Base-by-base conservation (phyloP, 768 basidiomycete genomes). In the Phylloporus rhodoxanthus region DNA sequence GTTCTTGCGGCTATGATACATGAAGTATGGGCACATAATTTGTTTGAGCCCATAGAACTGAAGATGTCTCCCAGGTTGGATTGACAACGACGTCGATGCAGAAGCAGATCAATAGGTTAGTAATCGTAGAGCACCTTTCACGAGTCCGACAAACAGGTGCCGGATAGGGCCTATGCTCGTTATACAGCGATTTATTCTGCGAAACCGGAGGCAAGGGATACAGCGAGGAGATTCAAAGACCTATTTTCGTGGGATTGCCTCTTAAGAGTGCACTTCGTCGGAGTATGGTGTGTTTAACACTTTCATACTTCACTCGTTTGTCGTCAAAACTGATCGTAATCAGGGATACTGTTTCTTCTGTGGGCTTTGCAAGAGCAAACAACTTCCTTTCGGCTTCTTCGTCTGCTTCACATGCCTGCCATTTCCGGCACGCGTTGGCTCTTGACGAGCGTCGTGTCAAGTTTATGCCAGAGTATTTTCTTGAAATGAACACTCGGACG, bases 271-370 rank as follows among this genome's bases (percentile, higher is more conserved):
- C 73, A 79, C 34, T 80, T 80, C 41, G 62, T 81, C 17, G 79
- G 79, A 1, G 73, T 75, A 11, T 79, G 76, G 78, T 77, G 48
- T 10, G 72, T 60, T 20, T 4, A 7, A 15, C 29, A 25, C 14
- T 55, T 48, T 19, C 8, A 11, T 21, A 23, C 30, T 4, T 19
- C 25, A 17, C 15, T 33, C 13, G 2, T 19, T 7, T n/a, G 8
- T 30, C 9, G n/a, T 8, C 2, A 1, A 40, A 20, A 52, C n/a
- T 58, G 28, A 38, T n/a, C 1, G 47, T 2, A 2, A 14, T 29
- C 48, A 84, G 82, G 80, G 84, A 86, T 54, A 84, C 82, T 2
- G 82, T 86, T 8, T 75, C 77, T 23, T 84, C 82, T 0, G 81
- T 84, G 15, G 82, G 81, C 10, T 33, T 80, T 38, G 68, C 81